A percentile compares a stretch with the other conserved stretches of the same genome.
These are phyloP conservation scores for Tulasnella sp. DNA, from an alignment of 768 basidiomycete genomes.

Conservation along the genomic window DNA sequence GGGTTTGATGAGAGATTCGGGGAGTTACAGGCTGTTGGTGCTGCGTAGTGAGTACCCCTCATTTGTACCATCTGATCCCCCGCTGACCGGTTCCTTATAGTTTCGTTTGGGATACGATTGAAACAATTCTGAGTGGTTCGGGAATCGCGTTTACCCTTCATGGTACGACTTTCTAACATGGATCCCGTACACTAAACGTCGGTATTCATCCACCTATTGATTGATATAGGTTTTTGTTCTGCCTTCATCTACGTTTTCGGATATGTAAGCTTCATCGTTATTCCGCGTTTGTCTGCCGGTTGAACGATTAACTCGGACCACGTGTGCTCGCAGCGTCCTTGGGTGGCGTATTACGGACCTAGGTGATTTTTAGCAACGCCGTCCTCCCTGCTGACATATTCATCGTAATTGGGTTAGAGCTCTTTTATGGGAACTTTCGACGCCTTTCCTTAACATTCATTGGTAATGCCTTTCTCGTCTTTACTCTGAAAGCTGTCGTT, in stretches of 20 bases:
- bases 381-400: conserved; percentile 3
- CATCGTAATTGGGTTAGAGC: conserved; percentile 33
- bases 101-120: conserved; percentile 72
- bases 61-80: neutral
- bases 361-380: conserved; percentile 51
- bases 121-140: conserved; percentile 53
- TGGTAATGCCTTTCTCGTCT: conserved; percentile 46
- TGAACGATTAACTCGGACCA: neutral
- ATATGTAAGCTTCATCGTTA: conserved; percentile 41
- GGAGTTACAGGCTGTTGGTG: conserved; percentile 43
- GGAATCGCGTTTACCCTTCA: conserved; percentile 69
- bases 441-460: conserved; percentile 78
- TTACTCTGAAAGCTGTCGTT: neutral
- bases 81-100: conserved; percentile 23
- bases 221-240: conserved; percentile 57
- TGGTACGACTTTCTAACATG: conserved; percentile 32
- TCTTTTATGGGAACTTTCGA: conserved; percentile 27
- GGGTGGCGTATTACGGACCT: conserved; percentile 64
- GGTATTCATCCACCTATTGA: too few species aligned
- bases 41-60: conserved; percentile 47
- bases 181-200: neutral
- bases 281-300: conserved; percentile 8
- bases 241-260: conserved; percentile 49
- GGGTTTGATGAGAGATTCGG: conserved; percentile 56
- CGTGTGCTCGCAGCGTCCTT: conserved; percentile 36